Percentiles rank a stretch among this genome's conserved stretches.
These are phyloP conservation scores for Xylaria sp. DNA, from an alignment of 2,329 filamentous ascomycete species.

Conservation along the genomic window DNA sequence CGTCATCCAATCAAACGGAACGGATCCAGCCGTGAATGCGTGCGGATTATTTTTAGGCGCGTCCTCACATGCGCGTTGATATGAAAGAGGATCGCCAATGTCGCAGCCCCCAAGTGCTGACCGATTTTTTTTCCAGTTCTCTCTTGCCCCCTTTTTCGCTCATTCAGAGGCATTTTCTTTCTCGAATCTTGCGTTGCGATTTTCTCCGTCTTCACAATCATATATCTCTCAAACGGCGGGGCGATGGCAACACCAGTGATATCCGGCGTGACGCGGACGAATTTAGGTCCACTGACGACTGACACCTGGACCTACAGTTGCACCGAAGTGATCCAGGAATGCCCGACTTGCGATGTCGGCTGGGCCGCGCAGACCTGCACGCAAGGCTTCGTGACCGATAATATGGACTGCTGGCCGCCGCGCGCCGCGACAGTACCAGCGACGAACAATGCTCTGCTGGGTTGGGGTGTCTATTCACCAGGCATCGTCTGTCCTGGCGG, in stretches of 20 bases:
- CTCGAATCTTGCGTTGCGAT: not conserved
- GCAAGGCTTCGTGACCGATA: constrained; percentile 6
- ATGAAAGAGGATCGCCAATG: too few species aligned
- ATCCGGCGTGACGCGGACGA: constrained; percentile 26
- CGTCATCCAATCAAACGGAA: not conserved
- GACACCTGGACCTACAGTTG: constrained; percentile 24
- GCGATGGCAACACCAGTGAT: constrained; percentile 7
- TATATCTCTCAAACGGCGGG: not conserved
- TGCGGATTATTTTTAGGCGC: not conserved
- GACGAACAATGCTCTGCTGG: constrained; percentile 5
- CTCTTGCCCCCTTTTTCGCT: too few species aligned
- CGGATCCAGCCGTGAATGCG: not conserved
- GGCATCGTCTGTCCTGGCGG: constrained; percentile 17
- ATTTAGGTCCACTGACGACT: constrained; percentile 33
- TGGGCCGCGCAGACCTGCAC: constrained; percentile 19
- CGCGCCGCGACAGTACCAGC: constrained; percentile 4
- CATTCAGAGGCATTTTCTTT: too few species aligned
- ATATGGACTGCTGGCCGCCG: constrained; percentile 18
- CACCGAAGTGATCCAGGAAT: constrained; percentile 12
- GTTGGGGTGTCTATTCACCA: constrained; percentile 20
- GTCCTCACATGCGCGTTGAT: too few species aligned
- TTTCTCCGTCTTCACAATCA: not conserved
- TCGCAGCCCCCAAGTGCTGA: too few species aligned
- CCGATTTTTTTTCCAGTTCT: too few species aligned
- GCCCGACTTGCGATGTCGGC: constrained; percentile 4